Percentiles rank a stretch among this genome's conserved stretches.
Conservation (phyloP, 495 filamentous ascomycete species). For the Parachaetomium inaequale region DNA sequence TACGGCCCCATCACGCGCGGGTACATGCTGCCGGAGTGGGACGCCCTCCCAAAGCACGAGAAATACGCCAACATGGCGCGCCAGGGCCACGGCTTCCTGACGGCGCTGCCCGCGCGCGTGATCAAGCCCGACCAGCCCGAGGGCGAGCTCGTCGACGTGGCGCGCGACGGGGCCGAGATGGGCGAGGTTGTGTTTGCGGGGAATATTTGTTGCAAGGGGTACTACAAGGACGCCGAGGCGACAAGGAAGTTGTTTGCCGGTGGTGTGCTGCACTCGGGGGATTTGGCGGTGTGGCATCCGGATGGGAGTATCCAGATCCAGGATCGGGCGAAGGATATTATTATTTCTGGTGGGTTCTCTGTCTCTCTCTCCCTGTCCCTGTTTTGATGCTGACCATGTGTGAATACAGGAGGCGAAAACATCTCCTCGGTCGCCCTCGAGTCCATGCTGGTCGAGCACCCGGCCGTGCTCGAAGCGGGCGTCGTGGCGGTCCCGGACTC, state of each 20-base stretch:
- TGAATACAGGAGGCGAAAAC: slow-evolving; percentile 92
- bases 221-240: slow-evolving; percentile 85
- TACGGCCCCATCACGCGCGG: slow-evolving; percentile 96
- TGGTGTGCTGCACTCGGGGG: slow-evolving; percentile 82
- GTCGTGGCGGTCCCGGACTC: slow-evolving; percentile 85
- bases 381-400: too few relatives aligned
- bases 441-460: slow-evolving; percentile 85
- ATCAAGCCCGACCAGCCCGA: slow-evolving; percentile 72
- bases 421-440: slow-evolving; percentile 93
- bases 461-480: slow-evolving; percentile 83
- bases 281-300: slow-evolving; percentile 86
- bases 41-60: slow-evolving; percentile 62
- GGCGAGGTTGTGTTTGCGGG: slow-evolving; percentile 89
- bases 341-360: slow-evolving; percentile 74
- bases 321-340: slow-evolving; percentile 95
- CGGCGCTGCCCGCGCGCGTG: slow-evolving; percentile 74
- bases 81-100: slow-evolving; percentile 86
- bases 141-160: slow-evolving; percentile 66
- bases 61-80: slow-evolving; percentile 84
- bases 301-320: slow-evolving; percentile 90
- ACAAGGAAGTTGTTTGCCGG: slow-evolving; percentile 85
- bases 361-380: neutral
- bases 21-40: slow-evolving; percentile 82
- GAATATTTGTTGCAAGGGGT: slow-evolving; percentile 89
- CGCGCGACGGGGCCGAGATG: slow-evolving; percentile 78